Percentiles rank a stretch among this genome's conserved stretches.
phyloP scores from a whole-genome alignment of 495 filamentous ascomycete species.

The Aeminium ludgeri region DNA sequence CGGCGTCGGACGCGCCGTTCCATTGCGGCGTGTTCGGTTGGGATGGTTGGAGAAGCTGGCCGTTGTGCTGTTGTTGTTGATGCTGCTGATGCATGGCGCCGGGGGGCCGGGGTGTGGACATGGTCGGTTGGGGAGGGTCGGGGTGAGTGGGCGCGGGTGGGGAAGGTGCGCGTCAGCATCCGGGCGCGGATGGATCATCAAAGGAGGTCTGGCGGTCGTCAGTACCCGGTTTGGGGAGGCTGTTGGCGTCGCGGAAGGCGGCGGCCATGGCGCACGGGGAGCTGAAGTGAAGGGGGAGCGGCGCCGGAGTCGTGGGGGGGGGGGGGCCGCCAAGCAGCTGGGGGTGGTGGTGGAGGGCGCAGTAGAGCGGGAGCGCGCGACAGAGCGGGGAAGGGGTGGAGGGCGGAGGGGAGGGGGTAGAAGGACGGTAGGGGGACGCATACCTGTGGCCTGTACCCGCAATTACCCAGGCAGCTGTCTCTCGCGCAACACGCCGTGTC shows the following conservation, averaged over 20 bases:
- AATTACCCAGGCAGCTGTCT: too few relatives aligned
- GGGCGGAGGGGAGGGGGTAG: not conserved
- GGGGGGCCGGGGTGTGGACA: conserved; percentile 1
- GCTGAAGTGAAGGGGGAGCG: not conserved
- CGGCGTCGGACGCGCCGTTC: conserved; percentile 9
- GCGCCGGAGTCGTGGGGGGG: not conserved
- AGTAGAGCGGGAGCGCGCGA: not conserved
- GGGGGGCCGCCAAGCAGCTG: not conserved
- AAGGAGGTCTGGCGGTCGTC: not conserved
- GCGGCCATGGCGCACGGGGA: not conserved
- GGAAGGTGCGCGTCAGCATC: not conserved
- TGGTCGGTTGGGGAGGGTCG: conserved; percentile 2
- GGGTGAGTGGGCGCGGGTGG: not conserved
- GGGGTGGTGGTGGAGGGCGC: not conserved
- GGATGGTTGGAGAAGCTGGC: not conserved
- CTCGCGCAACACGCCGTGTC: too few relatives aligned
- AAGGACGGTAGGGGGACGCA: too few relatives aligned
- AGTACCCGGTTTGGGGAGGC: not conserved
- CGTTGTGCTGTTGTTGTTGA: not conserved
- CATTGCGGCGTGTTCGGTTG: conserved; percentile 3
- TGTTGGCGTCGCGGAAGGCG: not conserved
- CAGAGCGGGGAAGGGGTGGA: not conserved
- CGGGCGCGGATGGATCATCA: not conserved
- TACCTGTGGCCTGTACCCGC: too few relatives aligned
- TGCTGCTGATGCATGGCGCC: not conserved